phyloP scores from a whole-genome alignment of 2,329 filamentous ascomycete genomes.

The Cladosporium sp. region DNA sequence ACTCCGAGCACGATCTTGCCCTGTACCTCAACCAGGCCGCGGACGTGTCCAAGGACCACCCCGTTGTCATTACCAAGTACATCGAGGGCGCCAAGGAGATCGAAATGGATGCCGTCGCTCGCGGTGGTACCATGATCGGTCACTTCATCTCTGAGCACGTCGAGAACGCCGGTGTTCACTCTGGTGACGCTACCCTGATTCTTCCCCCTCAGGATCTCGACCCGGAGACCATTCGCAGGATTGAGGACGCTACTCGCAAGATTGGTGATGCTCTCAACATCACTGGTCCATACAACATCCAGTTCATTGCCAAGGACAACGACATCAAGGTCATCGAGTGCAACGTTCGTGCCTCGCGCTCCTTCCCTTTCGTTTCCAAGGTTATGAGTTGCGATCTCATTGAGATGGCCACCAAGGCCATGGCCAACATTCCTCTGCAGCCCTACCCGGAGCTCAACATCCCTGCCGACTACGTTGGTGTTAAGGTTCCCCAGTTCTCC shows the following conservation, averaged over 20 bases:
- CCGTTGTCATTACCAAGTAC: slow-evolving; percentile 98
- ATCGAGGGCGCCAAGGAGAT: slow-evolving; percentile 99
- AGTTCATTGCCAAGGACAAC: slow-evolving; percentile 99
- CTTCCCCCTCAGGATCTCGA: slow-evolving; percentile 91
- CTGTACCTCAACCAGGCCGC: slow-evolving; percentile 85
- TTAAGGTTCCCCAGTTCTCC: slow-evolving; percentile 98
- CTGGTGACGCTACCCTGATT: slow-evolving; percentile 93
- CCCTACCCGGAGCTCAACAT: slow-evolving; percentile 78
- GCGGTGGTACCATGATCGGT: slow-evolving; percentile 81
- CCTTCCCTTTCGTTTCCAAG: slow-evolving; percentile 98
- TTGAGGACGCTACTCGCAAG: slow-evolving; percentile 92
- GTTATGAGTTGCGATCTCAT: slow-evolving; percentile 97
- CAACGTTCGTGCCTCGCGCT: slow-evolving; percentile 92
- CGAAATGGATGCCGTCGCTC: slow-evolving; percentile 97
- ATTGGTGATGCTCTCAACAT: slow-evolving; percentile 95
- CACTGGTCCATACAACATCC: slow-evolving; percentile 96
- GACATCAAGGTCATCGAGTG: slow-evolving; percentile 99
- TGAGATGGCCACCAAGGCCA: slow-evolving; percentile 97
- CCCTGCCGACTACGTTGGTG: slow-evolving; percentile 78
- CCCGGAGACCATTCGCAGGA: slow-evolving; percentile 79
- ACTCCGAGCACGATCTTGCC: slow-evolving; percentile 88
- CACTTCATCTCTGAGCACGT: slow-evolving; percentile 99
- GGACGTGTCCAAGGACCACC: slow-evolving; percentile 90
- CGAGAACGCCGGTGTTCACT: slow-evolving; percentile 97
- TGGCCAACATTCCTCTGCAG: slow-evolving; percentile 76